Evolutionary conservation across 2,329 filamentous ascomycete genomes (phyloP).

Genomic region (Neurospora crassa): DNA sequence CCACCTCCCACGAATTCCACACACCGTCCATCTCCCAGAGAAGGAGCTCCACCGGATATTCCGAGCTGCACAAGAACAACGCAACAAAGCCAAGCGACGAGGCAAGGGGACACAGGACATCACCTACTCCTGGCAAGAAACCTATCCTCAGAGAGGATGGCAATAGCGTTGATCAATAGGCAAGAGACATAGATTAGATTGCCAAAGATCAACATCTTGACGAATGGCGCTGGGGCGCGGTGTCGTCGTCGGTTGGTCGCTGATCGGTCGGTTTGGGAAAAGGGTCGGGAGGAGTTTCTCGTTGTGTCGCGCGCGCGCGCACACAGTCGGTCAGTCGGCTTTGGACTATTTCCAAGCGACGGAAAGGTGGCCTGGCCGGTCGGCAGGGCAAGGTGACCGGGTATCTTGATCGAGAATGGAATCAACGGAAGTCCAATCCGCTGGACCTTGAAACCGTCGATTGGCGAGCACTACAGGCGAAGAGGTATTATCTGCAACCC

Average conservation of each 20-base stretch:
- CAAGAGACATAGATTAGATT: conserved; percentile 48
- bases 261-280: neutral
- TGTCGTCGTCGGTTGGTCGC: neutral
- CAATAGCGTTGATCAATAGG: conserved; percentile 80
- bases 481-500: neutral
- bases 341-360: neutral
- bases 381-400: neutral
- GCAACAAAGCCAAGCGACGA: neutral
- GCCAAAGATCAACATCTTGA: conserved; percentile 23
- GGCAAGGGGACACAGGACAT: conserved; percentile 7
- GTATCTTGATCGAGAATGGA: too few relatives aligned
- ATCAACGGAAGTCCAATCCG: neutral
- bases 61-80: neutral
- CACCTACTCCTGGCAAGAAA: conserved; percentile 67
- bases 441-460: neutral
- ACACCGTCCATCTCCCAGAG: neutral
- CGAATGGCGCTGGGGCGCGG: neutral
- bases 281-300: neutral
- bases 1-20: neutral
- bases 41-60: neutral
- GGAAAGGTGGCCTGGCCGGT: neutral
- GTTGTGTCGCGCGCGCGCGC: neutral
- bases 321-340: neutral
- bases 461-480: neutral
- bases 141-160: conserved; percentile 67